phyloP scores from a whole-genome alignment of 2,329 filamentous ascomycete genomes.

The Chalaropsis ovoidea region DNA sequence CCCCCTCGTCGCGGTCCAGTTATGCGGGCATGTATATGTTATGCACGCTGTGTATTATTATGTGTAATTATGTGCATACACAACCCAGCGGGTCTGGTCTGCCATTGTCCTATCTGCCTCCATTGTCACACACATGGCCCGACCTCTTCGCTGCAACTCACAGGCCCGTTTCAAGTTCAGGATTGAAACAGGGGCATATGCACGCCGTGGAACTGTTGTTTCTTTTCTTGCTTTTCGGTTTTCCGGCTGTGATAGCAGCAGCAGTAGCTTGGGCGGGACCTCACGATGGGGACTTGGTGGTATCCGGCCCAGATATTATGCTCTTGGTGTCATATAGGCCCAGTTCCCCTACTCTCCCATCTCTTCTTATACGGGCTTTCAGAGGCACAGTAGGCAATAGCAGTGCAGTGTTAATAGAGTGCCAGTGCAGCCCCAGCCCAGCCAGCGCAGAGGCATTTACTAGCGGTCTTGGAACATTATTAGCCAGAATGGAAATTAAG shows the following conservation, averaged over 20 bases:
- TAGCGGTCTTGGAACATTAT: not conserved
- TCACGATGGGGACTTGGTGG: no score
- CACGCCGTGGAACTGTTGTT: not conserved
- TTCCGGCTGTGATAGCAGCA: not conserved
- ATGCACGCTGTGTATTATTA: no score
- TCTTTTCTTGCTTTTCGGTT: constrained; percentile 1
- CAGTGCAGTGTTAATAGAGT: not conserved
- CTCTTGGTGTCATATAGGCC: not conserved
- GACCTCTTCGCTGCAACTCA: not conserved
- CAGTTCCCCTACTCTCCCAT: not conserved
- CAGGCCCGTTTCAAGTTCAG: constrained; percentile 1
- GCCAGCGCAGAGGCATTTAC: constrained; percentile 4
- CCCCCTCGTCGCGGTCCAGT: no score
- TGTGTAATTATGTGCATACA: no score
- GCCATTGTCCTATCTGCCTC: not conserved
- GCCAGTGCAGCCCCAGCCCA: not conserved
- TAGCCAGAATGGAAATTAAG: not conserved
- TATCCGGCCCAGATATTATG: not conserved
- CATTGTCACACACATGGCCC: constrained; percentile 2
- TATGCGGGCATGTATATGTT: no score
- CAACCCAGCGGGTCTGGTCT: no score
- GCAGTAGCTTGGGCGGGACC: not conserved
- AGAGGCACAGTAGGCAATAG: not conserved
- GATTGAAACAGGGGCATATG: constrained; percentile 4
- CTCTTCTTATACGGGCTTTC: not conserved